Evolutionary conservation across 78 protist species (phyloP).

Genomic region (Chrysochromulina parva): DNA sequence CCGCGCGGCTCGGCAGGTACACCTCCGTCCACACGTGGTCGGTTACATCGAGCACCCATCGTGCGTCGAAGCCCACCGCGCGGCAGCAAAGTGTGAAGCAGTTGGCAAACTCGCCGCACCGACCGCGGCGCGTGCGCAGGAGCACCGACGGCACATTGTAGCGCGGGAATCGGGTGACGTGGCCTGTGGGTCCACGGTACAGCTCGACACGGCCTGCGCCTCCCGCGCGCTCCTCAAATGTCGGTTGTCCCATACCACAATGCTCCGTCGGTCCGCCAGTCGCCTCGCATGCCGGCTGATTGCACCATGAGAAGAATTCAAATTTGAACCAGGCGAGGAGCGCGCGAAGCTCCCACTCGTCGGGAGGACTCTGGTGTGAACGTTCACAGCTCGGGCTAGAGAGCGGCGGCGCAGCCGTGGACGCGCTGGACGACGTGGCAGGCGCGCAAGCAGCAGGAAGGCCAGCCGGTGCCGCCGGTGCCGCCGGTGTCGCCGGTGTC

Average conservation of each 20-base stretch:
- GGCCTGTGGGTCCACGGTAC: slow-evolving; percentile 58
- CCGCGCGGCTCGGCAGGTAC: not conserved
- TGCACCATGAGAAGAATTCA: slow-evolving; percentile 75
- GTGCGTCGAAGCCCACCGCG: slow-evolving; percentile 70
- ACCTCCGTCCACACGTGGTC: slow-evolving; percentile 93
- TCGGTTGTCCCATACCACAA: slow-evolving; percentile 13
- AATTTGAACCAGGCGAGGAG: slow-evolving; percentile 75
- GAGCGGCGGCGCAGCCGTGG: not conserved
- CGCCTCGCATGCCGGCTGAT: slow-evolving; percentile 65
- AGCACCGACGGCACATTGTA: slow-evolving; percentile 66
- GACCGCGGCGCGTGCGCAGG: slow-evolving; percentile 72
- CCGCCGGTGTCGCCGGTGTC: too few species aligned
- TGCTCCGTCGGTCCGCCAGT: slow-evolving; percentile 25
- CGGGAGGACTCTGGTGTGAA: not conserved
- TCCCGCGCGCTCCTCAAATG: slow-evolving; percentile 15
- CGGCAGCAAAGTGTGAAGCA: slow-evolving; percentile 60
- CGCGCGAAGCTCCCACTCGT: slow-evolving; percentile 8
- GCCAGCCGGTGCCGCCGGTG: too few species aligned
- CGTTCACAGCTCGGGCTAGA: not conserved
- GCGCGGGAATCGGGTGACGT: slow-evolving; percentile 66
- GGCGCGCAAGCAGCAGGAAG: not conserved
- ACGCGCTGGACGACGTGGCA: not conserved
- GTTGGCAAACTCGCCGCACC: slow-evolving; percentile 93
- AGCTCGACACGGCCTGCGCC: slow-evolving; percentile 71
- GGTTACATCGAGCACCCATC: slow-evolving; percentile 79